Evolutionary conservation across 2,329 filamentous ascomycete genomes (phyloP), one percentile per base, ranked within the genome.

Genomic region (Penicillium paneum): DNA sequence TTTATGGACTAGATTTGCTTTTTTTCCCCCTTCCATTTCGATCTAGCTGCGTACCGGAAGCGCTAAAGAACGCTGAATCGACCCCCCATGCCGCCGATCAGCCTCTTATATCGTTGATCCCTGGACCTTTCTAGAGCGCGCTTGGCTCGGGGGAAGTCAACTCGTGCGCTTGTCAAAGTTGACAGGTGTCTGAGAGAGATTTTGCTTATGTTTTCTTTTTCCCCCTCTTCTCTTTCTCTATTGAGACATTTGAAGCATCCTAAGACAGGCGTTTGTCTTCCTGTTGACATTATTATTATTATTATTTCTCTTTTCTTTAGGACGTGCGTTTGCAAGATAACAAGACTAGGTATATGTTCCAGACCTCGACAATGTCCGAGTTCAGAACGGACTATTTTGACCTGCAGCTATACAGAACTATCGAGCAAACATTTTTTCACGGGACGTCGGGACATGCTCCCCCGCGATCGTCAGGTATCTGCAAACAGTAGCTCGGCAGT

Each of bases 401-500:
- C 54, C 56, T 58, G 58, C 52, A 63, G 45, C 62, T 60, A 62
- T 52, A 47, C 64, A 57, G 31, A 62, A 57, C 53, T 49, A 56
- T 51, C 35, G 49, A 60, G 64, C 70, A 72, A 71, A 71, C 67
- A 71, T 65, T 58, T 24, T 24, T 50, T 57, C 21, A 24, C 21
- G 21, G 45, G 59, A 59, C 55, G 56, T 49, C 56, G 55, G 55
- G 56, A 52, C 10, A 57, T 29, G 11, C 41, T 39, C 32, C 55
- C 59, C 62, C 57, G 50, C 43, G 51, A 60, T 64, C 56, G 52
- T 55, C 51, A 56, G 56, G 55, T 54, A 39, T 60, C 62, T 67
- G 61, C 69, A 71, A 70, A 71, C 67, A 54, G 68, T 67, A 65
- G 49, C 56, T 59, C 46, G 55, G 67, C 62, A 49, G 64, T 58